Conservation (phyloP, 2,329 filamentous ascomycete species). For the Trichoderma afroharzianum region DNA sequence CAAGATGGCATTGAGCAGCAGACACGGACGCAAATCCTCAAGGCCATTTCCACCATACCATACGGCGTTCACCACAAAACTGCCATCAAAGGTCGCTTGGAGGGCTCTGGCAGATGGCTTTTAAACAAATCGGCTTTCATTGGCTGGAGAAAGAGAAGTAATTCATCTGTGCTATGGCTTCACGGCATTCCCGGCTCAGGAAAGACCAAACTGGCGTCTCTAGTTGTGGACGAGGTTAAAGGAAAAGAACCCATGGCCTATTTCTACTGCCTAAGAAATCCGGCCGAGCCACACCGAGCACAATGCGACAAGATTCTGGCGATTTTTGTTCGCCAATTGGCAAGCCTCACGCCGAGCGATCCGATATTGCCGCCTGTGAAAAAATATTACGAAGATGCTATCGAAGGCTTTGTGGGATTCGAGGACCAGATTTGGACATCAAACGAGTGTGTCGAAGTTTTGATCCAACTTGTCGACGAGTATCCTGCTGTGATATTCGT, state of each 20-base stretch:
- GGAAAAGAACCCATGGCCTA: not conserved
- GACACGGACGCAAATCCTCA: not conserved
- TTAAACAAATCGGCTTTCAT: not conserved
- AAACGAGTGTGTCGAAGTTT: not conserved
- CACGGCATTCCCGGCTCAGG: conserved; percentile 6
- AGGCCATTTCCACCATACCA: not conserved
- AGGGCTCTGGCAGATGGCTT: conserved; percentile 5
- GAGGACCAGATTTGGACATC: not conserved
- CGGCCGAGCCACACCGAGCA: conserved; percentile 2
- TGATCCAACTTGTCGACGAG: not conserved
- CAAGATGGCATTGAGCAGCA: conserved; percentile 3
- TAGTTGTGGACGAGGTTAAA: not conserved
- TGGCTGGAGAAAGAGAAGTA: not conserved
- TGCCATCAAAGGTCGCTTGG: conserved; percentile 1
- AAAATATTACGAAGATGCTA: not conserved
- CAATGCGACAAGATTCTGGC: conserved; percentile 2
- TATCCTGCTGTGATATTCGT: conserved; percentile 1
- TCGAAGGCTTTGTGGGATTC: not conserved
- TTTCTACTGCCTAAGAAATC: conserved; percentile 6
- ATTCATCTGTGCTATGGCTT: conserved; percentile 8
- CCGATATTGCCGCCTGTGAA: not conserved
- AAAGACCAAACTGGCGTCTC: not conserved
- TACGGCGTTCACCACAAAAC: conserved; percentile 2
- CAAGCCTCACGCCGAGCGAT: not conserved
- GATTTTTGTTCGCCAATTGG: conserved; percentile 1